Evolutionary conservation across 768 basidiomycete species (phyloP).

Genomic region (Mycena vulgaris): DNA sequence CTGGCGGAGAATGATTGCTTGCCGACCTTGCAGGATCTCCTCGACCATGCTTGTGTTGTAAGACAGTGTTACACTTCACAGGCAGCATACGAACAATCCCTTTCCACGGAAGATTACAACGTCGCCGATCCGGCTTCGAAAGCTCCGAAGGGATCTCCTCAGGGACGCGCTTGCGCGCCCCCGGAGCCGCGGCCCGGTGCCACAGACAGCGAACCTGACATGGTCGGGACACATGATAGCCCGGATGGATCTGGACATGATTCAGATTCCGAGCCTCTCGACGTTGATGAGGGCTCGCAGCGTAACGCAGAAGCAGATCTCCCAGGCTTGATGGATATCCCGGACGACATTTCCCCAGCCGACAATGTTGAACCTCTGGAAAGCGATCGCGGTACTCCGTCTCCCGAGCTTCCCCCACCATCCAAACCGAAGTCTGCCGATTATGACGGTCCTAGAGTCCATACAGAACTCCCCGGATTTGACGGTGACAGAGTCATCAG

Average conservation of each 20-base stretch:
- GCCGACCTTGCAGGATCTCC: background rate
- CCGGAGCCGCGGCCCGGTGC: too few species aligned
- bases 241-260: too few species aligned
- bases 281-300: too few species aligned
- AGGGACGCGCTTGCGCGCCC: background rate
- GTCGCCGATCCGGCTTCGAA: background rate
- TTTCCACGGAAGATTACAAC: background rate
- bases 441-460: background rate
- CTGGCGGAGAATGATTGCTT: background rate
- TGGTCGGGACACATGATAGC: too few species aligned
- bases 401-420: background rate
- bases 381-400: background rate
- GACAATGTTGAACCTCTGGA: background rate
- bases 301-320: background rate
- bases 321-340: background rate
- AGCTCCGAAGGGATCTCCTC: background rate
- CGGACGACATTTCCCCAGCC: background rate
- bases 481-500: constrained; percentile 43
- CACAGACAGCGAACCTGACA: background rate
- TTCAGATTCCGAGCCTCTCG: too few species aligned
- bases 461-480: constrained; percentile 32
- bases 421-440: background rate
- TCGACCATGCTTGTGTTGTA: background rate
- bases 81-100: constrained; percentile 4
- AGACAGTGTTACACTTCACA: background rate